Evolutionary conservation across 768 basidiomycete species (phyloP), one percentile per base, ranked within the genome.

Genomic region (Ephemerocybe angulata): DNA sequence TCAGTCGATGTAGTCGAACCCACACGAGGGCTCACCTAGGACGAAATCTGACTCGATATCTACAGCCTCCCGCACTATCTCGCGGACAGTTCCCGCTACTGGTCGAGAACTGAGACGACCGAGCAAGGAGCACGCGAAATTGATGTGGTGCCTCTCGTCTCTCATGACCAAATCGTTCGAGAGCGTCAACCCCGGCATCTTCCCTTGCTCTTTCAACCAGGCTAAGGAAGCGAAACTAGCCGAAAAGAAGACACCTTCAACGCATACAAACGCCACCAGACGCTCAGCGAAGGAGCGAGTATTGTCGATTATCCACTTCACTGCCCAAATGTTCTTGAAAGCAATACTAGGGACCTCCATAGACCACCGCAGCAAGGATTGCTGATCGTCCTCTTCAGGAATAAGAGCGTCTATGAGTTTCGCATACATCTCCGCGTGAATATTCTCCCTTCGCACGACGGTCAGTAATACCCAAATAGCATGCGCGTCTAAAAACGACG

Each of bases 191-290:
- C 89, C 90, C 15, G 89, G 88, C 89, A 90, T 89, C 15, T 90
- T 72, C 6, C 89, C 89, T 4, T 87, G 77, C 72, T 88, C 88
- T 79, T 89, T 90, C 50, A 91, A 65, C 88, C 89, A 90, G 68
- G 90, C 90, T 61, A 91, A 87, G 29, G 85, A 79, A 0, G 89
- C 85, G 56, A 88, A 88, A 2, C 83, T 85, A 2, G 83, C 86
- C 1, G 86, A 88, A 69, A 91, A 89, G 74, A 91, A 90, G 55
- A 91, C 84, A 17, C 90, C 90, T 64, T 91, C 89, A 28, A 90
- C 88, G 0, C 86, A 86, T 10, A 89, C 88, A 58, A 91, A 90
- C 17, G 41, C 41, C 17, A 43, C 11, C 13, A 43, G 22, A 17
- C 41, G 13, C 22, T n/a, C 41, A 22, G 17, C 41, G 22, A 43